Evolutionary conservation across 371 early-diverging fungal species (phyloP).

Genomic region (Sporodiniella umbellata): DNA sequence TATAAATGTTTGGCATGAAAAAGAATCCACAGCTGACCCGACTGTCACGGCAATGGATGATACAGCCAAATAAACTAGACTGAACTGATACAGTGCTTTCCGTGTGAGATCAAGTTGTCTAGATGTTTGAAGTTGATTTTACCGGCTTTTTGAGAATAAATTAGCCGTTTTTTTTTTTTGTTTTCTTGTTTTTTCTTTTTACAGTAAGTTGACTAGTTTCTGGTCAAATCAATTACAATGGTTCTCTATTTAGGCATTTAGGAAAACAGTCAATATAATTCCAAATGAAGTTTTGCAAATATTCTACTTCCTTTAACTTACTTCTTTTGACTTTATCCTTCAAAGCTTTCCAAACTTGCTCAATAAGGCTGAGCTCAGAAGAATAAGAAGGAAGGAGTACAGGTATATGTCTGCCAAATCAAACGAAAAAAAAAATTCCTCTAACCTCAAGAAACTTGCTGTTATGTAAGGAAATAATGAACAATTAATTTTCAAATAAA

Average conservation of each 20-base stretch:
- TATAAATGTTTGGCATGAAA: not conserved
- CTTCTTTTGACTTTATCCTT: constrained; percentile 11
- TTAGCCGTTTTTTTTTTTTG: constrained; percentile 3
- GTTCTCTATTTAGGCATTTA: constrained; percentile 15
- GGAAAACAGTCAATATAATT: constrained; percentile 5
- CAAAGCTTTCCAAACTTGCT: constrained; percentile 7
- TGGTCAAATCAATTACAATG: no score
- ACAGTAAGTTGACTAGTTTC: not conserved
- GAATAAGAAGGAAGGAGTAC: constrained; percentile 5
- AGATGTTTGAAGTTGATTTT: constrained; percentile 9
- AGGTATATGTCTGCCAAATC: constrained; percentile 8
- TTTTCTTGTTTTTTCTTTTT: not conserved
- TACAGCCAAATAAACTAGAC: no score
- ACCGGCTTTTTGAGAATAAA: constrained; percentile 6
- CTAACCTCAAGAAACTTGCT: no score
- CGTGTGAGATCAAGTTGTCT: no score
- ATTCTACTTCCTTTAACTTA: constrained; percentile 8
- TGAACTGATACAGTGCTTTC: constrained; percentile 1
- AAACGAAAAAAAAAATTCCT: no score
- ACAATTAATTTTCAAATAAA: no score
- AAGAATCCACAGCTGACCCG: not conserved
- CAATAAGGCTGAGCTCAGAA: constrained; percentile 8
- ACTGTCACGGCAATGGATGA: not conserved
- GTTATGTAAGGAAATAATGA: no score
- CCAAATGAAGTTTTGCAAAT: constrained; percentile 8